phyloP scores from a whole-genome alignment of 164 flowering plant genomes.

The Vitis labrusca region DNA sequence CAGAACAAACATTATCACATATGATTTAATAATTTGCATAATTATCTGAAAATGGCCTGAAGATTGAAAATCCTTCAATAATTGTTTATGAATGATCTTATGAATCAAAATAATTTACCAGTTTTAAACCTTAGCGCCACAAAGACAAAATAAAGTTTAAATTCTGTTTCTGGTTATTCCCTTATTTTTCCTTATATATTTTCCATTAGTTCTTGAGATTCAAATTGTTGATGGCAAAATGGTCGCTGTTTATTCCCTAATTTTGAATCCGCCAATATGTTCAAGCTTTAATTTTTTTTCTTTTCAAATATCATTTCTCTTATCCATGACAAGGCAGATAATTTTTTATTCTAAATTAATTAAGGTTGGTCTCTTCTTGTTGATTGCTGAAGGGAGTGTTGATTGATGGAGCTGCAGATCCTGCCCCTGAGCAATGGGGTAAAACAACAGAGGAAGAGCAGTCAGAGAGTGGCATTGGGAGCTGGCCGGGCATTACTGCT shows the following conservation, averaged over 20 bases:
- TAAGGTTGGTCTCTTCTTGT: neutral
- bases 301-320: neutral
- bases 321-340: neutral
- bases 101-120: neutral
- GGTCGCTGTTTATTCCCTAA: too few relatives aligned
- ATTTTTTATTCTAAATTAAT: neutral
- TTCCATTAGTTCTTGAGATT: neutral
- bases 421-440: slow-evolving; percentile 97
- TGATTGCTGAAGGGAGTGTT: slow-evolving; percentile 57
- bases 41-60: too few relatives aligned
- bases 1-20: too few relatives aligned
- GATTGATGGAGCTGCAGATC: slow-evolving; percentile 97
- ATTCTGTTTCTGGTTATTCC: neutral
- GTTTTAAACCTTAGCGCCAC: too few relatives aligned
- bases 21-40: too few relatives aligned
- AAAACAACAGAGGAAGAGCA: slow-evolving; percentile 84
- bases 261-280: too few relatives aligned
- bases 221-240: neutral
- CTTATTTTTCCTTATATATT: neutral
- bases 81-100: too few relatives aligned
- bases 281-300: neutral
- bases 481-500: slow-evolving; percentile 89
- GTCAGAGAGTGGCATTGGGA: slow-evolving; percentile 75
- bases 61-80: too few relatives aligned
- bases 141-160: neutral